These are phyloP conservation scores for Mollisia scopiformis DNA, from an alignment of 2,329 filamentous ascomycete genomes.

Conservation along the genomic window DNA sequence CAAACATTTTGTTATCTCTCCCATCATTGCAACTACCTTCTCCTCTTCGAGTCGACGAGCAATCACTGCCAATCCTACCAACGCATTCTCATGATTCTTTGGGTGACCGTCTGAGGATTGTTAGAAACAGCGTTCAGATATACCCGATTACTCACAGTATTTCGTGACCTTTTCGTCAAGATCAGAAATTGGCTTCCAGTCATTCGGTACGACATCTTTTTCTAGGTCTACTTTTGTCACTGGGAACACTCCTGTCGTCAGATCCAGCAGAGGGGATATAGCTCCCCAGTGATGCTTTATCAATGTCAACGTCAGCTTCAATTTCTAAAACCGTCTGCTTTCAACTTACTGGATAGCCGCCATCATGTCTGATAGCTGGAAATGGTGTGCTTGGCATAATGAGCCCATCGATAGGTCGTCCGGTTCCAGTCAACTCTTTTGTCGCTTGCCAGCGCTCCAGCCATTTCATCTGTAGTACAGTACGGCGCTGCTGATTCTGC, in stretches of 20 bases:
- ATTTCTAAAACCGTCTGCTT: background rate
- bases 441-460: constrained; percentile 29
- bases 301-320: background rate
- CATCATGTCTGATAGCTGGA: constrained; percentile 15
- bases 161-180: constrained; percentile 26
- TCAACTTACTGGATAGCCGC: constrained; percentile 15
- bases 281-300: constrained; percentile 15
- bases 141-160: constrained; percentile 19
- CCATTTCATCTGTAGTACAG: constrained; percentile 15
- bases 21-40: constrained; percentile 22
- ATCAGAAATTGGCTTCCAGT: constrained; percentile 28
- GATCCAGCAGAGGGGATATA: constrained; percentile 21
- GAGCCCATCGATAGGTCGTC: constrained; percentile 17
- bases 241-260: constrained; percentile 31
- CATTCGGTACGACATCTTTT: constrained; percentile 24
- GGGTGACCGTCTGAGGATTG: constrained; percentile 24
- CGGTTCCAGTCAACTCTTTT: constrained; percentile 3
- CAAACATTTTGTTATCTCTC: constrained; percentile 1
- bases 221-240: constrained; percentile 30
- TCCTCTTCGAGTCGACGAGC: constrained; percentile 31
- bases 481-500: constrained; percentile 29
- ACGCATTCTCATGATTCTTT: constrained; percentile 32
- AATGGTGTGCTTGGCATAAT: constrained; percentile 18
- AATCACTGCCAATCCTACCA: constrained; percentile 28
- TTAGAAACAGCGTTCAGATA: background rate